Evolutionary conservation across 306 rosid genomes (phyloP), one percentile per base, ranked within the genome.

Genomic region (Bauhinia variegata): DNA sequence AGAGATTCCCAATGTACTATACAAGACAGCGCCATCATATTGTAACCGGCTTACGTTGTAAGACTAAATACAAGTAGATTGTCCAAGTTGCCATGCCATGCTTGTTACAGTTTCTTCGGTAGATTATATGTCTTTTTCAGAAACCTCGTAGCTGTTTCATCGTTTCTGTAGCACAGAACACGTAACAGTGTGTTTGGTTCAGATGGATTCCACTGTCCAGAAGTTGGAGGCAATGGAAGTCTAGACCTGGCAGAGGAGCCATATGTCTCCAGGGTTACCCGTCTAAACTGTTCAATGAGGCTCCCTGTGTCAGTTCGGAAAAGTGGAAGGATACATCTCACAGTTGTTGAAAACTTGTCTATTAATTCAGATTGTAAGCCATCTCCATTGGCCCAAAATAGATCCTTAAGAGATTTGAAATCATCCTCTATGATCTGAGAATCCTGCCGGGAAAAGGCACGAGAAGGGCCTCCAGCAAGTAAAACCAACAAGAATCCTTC

Each of bases 401-500:
- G 52, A 69, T 93, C 95, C 79, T 88, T 88, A 5, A 93, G 88
- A 28, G 80, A 47, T 78, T 86, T 85, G 84, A 83, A 93, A 74
- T 93, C 96, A 34, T 90, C 99, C 70, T 90, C 97, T 70, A 90
- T 86, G 73, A 88, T 85, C 56, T 76, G 99, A 44, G 89, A 86
- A 56, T 93, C 96, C 71, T 90, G 91, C 71, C 70, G 74, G 63
- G 95, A 67, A 80, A 93, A 93, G 46, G 83, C 74, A 19, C 99
- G 99, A 4, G 89, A 82, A 17, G 99, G 99, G 11, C 99, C 97
- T 70, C 99, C 99, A 60, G 96, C 99, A 73, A 93, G 97, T 83
- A 93, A 78, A 71, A 90, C 97, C 70, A 93, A 78, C 81, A 93
- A 85, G 74, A 93, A 86, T 7, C 99, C 99, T 54, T 93, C 99